Evolutionary conservation across 2,329 filamentous ascomycete genomes (phyloP).

Genomic region (Fusarium sp.): DNA sequence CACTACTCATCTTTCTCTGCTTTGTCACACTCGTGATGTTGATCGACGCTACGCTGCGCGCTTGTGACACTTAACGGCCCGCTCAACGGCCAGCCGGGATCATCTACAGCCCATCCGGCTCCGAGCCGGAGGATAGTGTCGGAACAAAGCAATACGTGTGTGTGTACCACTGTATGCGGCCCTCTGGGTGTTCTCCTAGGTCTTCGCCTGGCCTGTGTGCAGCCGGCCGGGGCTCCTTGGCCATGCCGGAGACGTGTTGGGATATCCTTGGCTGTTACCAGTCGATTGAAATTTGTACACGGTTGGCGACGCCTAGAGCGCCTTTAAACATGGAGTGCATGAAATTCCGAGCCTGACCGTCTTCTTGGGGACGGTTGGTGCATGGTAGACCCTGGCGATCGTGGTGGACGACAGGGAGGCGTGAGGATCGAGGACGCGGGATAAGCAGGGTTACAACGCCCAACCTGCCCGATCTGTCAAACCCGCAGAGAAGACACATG

Average conservation of each 20-base stretch:
- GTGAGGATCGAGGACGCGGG: slow-evolving; percentile 33
- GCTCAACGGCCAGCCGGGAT: not conserved
- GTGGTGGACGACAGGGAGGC: slow-evolving; percentile 30
- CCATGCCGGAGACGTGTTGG: too few species aligned
- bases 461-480: not conserved
- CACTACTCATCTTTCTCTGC: too few species aligned
- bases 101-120: not conserved
- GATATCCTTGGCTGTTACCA: too few species aligned
- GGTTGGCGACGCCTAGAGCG: too few species aligned
- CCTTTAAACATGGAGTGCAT: too few species aligned
- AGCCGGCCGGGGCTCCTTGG: too few species aligned
- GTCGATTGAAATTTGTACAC: too few species aligned
- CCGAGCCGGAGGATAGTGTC: not conserved
- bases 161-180: too few species aligned
- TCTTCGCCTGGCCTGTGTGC: too few species aligned
- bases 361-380: not conserved
- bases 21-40: too few species aligned
- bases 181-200: not conserved
- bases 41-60: not conserved
- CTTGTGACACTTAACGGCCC: not conserved
- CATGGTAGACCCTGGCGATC: slow-evolving; percentile 32
- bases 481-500: not conserved
- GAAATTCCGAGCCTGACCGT: not conserved
- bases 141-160: not conserved
- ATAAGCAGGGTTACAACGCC: slow-evolving; percentile 11